These are phyloP conservation scores for Gremmenia infestans DNA, from an alignment of 2,329 filamentous ascomycete genomes.

Conservation along the genomic window DNA sequence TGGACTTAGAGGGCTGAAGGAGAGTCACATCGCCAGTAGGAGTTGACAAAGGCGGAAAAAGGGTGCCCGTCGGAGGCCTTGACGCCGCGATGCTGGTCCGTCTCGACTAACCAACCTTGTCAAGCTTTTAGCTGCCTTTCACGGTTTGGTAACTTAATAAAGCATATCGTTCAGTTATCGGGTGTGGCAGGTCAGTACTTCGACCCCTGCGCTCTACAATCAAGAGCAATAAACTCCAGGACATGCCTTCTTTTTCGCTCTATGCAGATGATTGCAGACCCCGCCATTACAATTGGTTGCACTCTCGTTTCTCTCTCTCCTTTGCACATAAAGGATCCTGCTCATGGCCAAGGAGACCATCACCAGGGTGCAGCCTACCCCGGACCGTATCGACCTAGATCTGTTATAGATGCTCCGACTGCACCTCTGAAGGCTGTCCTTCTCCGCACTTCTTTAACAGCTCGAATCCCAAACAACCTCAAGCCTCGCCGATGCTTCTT, in stretches of 20 bases:
- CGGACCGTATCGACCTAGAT: conserved; percentile 21
- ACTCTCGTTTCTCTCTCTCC: conserved; percentile 15
- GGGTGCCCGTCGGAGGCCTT: neutral
- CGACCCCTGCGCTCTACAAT: conserved; percentile 19
- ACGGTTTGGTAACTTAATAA: neutral
- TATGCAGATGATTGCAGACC: conserved; percentile 26
- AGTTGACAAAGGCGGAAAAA: too few relatives aligned
- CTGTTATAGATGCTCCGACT: conserved; percentile 24
- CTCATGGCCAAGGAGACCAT: conserved; percentile 24
- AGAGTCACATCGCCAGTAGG: too few relatives aligned
- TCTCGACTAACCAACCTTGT: neutral
- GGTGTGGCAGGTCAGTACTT: neutral
- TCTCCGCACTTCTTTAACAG: conserved; percentile 20
- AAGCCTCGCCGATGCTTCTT: conserved; percentile 12
- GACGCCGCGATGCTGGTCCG: neutral
- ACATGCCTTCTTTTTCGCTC: conserved; percentile 21
- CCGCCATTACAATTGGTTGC: conserved; percentile 29
- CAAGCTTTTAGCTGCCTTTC: neutral
- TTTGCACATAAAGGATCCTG: conserved; percentile 23
- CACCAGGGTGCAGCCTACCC: conserved; percentile 10
- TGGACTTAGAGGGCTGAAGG: too few relatives aligned
- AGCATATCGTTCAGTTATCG: conserved; percentile 2
- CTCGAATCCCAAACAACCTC: conserved; percentile 3
- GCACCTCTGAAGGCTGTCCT: conserved; percentile 9
- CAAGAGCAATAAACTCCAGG: conserved; percentile 23